These are phyloP conservation scores for Trypanosoma vivax DNA, from an alignment of 208 protist genomes.

Conservation along the genomic window DNA sequence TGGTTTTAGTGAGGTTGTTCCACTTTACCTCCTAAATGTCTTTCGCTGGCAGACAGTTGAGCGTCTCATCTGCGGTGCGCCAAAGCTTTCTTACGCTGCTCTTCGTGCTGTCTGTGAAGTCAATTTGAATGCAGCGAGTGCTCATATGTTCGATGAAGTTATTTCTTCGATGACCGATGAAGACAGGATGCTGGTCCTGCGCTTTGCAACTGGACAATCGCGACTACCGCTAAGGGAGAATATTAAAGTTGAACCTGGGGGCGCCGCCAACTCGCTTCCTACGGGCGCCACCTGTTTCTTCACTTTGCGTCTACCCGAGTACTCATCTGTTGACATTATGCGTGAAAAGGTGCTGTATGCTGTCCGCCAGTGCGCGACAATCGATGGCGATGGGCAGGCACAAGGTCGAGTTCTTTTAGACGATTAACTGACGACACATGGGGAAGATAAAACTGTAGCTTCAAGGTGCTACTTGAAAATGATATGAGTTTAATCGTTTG, in stretches of 20 bases:
- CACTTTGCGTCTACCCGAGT: conserved; percentile 85
- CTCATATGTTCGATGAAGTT: conserved; percentile 66
- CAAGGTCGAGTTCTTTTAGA: conserved; percentile 66
- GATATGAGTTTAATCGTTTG: too few species aligned
- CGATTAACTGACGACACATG: neutral
- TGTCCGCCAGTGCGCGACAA: conserved; percentile 91
- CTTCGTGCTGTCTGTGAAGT: conserved; percentile 73
- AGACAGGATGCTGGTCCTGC: conserved; percentile 76
- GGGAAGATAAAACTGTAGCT: too few species aligned
- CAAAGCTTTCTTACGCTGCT: conserved; percentile 71
- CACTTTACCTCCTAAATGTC: conserved; percentile 74
- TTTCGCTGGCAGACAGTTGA: conserved; percentile 86
- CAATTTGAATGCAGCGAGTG: conserved; percentile 38
- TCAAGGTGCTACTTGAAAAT: too few species aligned
- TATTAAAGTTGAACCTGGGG: conserved; percentile 83
- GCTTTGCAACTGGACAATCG: conserved; percentile 86
- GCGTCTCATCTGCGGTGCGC: conserved; percentile 67
- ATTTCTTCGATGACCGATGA: conserved; percentile 77
- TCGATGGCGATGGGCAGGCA: conserved; percentile 90
- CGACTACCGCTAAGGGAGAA: conserved; percentile 70
- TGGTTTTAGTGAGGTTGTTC: conserved; percentile 77
- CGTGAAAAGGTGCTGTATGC: conserved; percentile 92
- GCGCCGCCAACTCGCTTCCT: conserved; percentile 73
- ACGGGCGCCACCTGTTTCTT: conserved; percentile 95
- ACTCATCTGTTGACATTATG: conserved; percentile 83